Base-by-base conservation (phyloP, 306 rosid genomes). In the Corylus heterophylla region DNA sequence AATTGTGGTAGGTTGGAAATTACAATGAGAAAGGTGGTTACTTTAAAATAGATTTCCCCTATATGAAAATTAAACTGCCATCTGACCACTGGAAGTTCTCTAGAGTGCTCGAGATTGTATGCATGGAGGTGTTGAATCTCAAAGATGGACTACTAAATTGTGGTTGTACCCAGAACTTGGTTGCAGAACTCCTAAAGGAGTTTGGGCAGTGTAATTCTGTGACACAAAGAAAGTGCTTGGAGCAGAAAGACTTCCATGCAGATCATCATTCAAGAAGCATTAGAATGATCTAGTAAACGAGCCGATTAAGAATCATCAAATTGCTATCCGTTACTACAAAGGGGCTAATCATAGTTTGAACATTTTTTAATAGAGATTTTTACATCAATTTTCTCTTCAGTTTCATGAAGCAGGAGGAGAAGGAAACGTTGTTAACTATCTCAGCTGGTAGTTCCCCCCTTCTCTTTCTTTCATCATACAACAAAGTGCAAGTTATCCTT, bases 401-500 rank as follows among this genome's bases (percentile, higher is more conserved):
- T 80, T 18, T 56, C 79, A 35, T 47, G 67, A 64, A 70, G 42
- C 71, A 42, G 69, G 16, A 64, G 69, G 37, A 54, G 66, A 80
- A 12, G 52, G 71, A 71, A 50, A 52, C 42, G 54, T 47, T 71
- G 54, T 35, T 71, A 25, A 71, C 74, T 74, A 85, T 85, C 85
- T 81, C 67, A 42, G 55, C 74, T 47, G 74, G 55, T 13, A 66
- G 39, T 59, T 77, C 58, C 69, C 69, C 63, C 64, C 44, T 42
- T 79, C 82, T 73, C 74, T 69, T 81, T 73, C 74, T 69, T 81
- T 59, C 63, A 17, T 69, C 22, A 52, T 58, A 58, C n/a, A n/a
- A 18, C 72, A 42, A 31, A 25, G 47, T 71, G 76, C 78, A 81
- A 71, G 62, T 77, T 78, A 88, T 55, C 82, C 83, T 48, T 79